Base-by-base conservation (phyloP, 202 grass and related monocot genomes). In the Eragrostis tef region DNA sequence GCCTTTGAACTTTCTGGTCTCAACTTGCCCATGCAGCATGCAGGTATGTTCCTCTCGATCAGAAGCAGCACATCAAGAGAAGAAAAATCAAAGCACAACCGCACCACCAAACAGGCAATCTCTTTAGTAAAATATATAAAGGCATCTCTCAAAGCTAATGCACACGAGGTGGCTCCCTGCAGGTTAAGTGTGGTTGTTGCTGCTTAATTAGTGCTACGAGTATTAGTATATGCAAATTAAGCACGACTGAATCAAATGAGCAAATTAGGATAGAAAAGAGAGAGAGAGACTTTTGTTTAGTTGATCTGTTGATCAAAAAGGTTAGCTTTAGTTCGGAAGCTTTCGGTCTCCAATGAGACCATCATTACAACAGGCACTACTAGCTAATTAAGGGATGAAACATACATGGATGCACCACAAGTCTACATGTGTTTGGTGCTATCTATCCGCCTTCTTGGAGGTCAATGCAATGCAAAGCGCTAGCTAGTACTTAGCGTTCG, bases 391-490 rank as follows among this genome's bases (percentile, higher is more conserved):
- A 50, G 14, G n/a, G 13, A 52, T 41, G 14, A 67, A 7, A 34
- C 47, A 11, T 12, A 20, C 9, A 58, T 58, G 20, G 6, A 58
- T 20, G 52, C 52, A 70, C 73, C 72, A 50, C 11, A 84, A 48
- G 14, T 34, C 58, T 75, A 2, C 6, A 17, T 69, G 63, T 39
- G 63, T 39, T 39, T 74, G 73, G 73, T 84, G 64, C 19, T 49
- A 66, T 42, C 11, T 14, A 13, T 68, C n/a, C n/a, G n/a, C 50
- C 21, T 9, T 48, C 44, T 24, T 43, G 53, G 51, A 42, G 11
- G 60, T 60, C 70, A 86, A 58, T 69, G 50, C 39, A 49, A 83
- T 52, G 46, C 31, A 16, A 61, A 21, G 12, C 17, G 63, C 45
- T 53, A 24, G 2, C 50, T n/a, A 39, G 34, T 39, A 6, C 34